These are phyloP conservation scores for slime mould (Dictyostelium discoideum) DNA, from an alignment of 78 protist genomes.

Conservation along the genomic window DNA sequence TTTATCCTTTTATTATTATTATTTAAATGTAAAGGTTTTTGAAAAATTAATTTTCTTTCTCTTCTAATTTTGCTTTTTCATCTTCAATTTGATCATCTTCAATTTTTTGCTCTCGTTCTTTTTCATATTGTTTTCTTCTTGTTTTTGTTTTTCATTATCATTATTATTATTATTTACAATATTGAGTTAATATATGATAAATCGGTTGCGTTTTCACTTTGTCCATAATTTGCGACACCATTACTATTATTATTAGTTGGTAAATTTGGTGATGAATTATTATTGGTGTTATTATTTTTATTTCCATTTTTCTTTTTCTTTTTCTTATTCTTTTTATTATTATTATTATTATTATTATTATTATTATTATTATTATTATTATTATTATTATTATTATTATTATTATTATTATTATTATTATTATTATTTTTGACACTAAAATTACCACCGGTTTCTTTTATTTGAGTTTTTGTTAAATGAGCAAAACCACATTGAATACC, in stretches of 20 bases:
- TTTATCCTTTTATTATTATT: no score
- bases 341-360: not conserved
- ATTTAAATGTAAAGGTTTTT: no score
- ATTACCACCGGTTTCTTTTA: slow-evolving; percentile 17
- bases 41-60: no score
- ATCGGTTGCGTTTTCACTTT: not conserved
- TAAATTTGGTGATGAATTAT: not conserved
- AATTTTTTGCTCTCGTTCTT: no score
- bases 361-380: slow-evolving; percentile 6
- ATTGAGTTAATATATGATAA: slow-evolving; percentile 22
- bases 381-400: not conserved
- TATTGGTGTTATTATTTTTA: not conserved
- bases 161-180: not conserved
- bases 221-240: not conserved
- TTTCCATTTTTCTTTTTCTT: not conserved
- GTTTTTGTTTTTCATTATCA: no score
- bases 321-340: slow-evolving; percentile 19
- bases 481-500: slow-evolving; percentile 2
- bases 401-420: not conserved
- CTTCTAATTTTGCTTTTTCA: no score
- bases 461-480: slow-evolving; percentile 31
- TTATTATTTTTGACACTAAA: not conserved
- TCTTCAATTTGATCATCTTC: no score
- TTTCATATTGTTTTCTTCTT: no score
- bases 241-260: not conserved